Percentiles rank a stretch among this genome's conserved stretches.
Evolutionary conservation across 2,329 filamentous ascomycete genomes (phyloP).

Genomic region (Botryotinia globosa): DNA sequence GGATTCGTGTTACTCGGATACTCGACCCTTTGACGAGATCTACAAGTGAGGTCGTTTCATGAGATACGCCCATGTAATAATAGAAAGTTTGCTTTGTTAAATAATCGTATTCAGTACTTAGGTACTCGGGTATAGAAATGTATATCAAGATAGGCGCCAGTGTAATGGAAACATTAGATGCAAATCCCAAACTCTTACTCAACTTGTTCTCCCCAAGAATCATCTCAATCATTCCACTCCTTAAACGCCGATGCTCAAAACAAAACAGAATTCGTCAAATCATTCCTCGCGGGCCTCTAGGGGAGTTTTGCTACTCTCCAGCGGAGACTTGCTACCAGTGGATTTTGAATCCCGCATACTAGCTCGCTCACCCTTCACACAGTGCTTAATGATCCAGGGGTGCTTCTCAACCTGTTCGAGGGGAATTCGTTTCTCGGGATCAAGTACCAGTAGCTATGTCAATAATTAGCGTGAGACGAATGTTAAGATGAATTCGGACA

Average conservation of each 20-base stretch:
- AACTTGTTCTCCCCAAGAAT: slow-evolving; percentile 27
- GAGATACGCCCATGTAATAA: slow-evolving; percentile 13
- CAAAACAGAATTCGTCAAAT: slow-evolving; percentile 32
- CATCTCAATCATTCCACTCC: slow-evolving; percentile 15
- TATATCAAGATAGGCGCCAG: slow-evolving; percentile 36
- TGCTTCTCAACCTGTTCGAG: slow-evolving; percentile 86
- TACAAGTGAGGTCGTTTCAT: slow-evolving; percentile 60
- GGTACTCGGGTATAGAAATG: slow-evolving; percentile 13
- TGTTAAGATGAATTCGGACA: slow-evolving; percentile 35
- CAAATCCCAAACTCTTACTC: slow-evolving; percentile 35
- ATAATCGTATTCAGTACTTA: slow-evolving; percentile 17
- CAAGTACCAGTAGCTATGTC: slow-evolving; percentile 74
- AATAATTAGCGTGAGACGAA: slow-evolving; percentile 23
- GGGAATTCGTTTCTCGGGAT: slow-evolving; percentile 89
- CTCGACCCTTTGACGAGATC: slow-evolving; percentile 93
- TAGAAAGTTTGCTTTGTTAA: slow-evolving; percentile 4
- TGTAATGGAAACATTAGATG: slow-evolving; percentile 32
- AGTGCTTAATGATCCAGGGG: slow-evolving; percentile 97
- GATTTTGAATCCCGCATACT: slow-evolving; percentile 38
- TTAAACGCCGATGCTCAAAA: slow-evolving; percentile 32
- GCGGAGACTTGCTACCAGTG: slow-evolving; percentile 35
- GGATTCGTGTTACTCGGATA: slow-evolving; percentile 95
- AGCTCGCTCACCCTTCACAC: slow-evolving; percentile 49
- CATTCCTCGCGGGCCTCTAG: slow-evolving; percentile 30
- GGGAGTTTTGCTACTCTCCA: not conserved